A percentile compares a stretch with the other conserved stretches of the same genome.
These are phyloP conservation scores for Mycena albidolilacea DNA, from an alignment of 768 basidiomycete species.

Conservation along the genomic window DNA sequence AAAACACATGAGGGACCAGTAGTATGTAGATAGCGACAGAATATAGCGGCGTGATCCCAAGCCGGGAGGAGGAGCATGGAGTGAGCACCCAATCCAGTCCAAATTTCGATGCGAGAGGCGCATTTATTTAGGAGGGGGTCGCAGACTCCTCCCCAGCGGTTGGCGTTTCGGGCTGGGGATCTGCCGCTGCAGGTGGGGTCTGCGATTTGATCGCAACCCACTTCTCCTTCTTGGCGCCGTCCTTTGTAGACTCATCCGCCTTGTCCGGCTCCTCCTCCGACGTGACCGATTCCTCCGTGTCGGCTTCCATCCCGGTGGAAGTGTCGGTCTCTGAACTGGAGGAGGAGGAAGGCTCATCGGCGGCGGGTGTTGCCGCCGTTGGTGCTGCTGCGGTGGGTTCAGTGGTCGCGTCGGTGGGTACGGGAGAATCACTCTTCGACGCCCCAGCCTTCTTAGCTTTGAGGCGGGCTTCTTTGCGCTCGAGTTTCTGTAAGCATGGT, in stretches of 20 bases:
- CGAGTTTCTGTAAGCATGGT: slow-evolving; percentile 60
- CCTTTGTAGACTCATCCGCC: slow-evolving; percentile 44
- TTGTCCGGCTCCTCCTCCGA: slow-evolving; percentile 79
- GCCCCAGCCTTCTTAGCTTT: slow-evolving; percentile 66
- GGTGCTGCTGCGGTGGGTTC: slow-evolving; percentile 51
- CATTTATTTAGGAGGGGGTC: slow-evolving; percentile 10
- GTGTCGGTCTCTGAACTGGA: slow-evolving; percentile 74
- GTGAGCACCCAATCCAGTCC: slow-evolving; percentile 37
- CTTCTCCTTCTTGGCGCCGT: slow-evolving; percentile 69
- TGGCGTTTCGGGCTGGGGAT: slow-evolving; percentile 20
- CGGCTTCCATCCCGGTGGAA: slow-evolving; percentile 76
- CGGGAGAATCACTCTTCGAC: slow-evolving; percentile 57
- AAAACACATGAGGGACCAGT: slow-evolving; percentile 38
- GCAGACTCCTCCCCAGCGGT: slow-evolving; percentile 15
- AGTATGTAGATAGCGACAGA: slow-evolving; percentile 38
- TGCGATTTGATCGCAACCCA: slow-evolving; percentile 84
- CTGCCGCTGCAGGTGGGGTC: slow-evolving; percentile 39
- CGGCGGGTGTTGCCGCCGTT: slow-evolving; percentile 37
- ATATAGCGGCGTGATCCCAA: slow-evolving; percentile 36
- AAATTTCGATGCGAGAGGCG: slow-evolving; percentile 21
- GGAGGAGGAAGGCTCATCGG: slow-evolving; percentile 53
- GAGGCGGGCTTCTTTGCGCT: slow-evolving; percentile 68
- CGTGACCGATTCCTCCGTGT: slow-evolving; percentile 82
- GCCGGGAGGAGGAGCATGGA: slow-evolving; percentile 36
- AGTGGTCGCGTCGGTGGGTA: slow-evolving; percentile 50